Base-by-base conservation (phyloP, 331 rosid species). In the Acacia pycnantha region DNA sequence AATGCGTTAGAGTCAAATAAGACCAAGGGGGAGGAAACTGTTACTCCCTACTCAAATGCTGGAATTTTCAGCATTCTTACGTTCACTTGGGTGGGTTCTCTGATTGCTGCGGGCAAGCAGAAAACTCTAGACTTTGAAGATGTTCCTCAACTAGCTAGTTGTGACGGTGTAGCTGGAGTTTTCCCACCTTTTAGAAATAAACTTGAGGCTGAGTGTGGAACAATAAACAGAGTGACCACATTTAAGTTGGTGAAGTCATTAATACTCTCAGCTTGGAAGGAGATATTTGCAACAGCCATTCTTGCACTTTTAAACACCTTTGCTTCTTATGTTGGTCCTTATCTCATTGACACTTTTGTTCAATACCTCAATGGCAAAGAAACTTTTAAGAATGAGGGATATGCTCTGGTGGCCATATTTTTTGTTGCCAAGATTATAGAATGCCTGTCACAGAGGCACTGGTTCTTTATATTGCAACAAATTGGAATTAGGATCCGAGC, bases 321-420 rank as follows among this genome's bases (percentile, higher is more conserved):
- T 77, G 90, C 98, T 40, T 84, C 91, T 65, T 90, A 93, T 77
- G 98, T 91, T 15, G 97, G 98, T 43, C 98, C 98, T 3, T 95
- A 76, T 87, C 91, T 93, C 13, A 93, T 95, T 11, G 92, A 90
- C 74, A 64, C 90, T 50, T 88, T 95, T 59, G 97, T 95, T 77
- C 97, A 89, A 79, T 95, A 91, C 85, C 95, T 95, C 73, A 85
- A 84, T 61, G 67, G 67, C 33, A 22, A 58, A 22, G 33, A 58
- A 58, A 58, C 66, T 24, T 61, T 61, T 12, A 61, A 61, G 67
- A 24, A 61, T 26, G 67, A 61, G 18, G 67, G 67, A 24, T 24
- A 24, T 61, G 35, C 26, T 12, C 15, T 61, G 35, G 67, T 61
- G 33, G 33, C 67, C 13, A 3, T 37, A 61, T 61, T 61, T 61